Base-by-base conservation (phyloP, 2,329 filamentous ascomycete genomes). In the Aspergillus transmontanensis region DNA sequence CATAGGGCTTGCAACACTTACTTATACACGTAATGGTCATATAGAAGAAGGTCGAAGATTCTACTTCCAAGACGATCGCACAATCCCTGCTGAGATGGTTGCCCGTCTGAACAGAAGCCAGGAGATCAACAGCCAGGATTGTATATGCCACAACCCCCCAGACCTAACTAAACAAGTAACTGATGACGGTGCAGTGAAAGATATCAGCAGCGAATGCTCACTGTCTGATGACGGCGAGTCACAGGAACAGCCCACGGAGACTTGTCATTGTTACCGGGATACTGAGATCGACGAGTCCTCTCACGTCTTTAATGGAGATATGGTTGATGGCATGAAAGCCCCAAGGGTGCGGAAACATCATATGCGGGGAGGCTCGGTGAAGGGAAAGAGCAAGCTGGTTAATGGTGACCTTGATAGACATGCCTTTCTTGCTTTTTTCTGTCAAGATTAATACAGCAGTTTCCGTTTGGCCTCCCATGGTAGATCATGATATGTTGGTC, bases 71-170 rank as follows among this genome's bases (percentile, higher is more conserved):
- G 39, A 41, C 6, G 39, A 41, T n/a, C 39, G 39, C 16, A 4
- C 4, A 9, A n/a, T 41, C 39, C 39, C 39, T 9, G 39, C 16
- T 1, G 6, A 4, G 12, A n/a, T 41, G 16, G 39, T 41, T 9
- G 0, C 16, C 16, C 19, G 7, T 4, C 4, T 9, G 39, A n/a
- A 1, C 19, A 4, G 16, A n/a, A 7, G 7, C 0, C 39, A n/a
- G 6, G 16, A n/a, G 16, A 10, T 3, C 14, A 6, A n/a, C 9
- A 7, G 39, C 1, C 39, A 10, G 19, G 39, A 41, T 6, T 19
- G 39, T 41, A 41, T 4, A n/a, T 41, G 39, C 39, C 39, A n/a
- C 39, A n/a, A 10, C 6, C 7, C 39, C 39, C 6, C 3, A 41
- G 6, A 9, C 7, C 3, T 19, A 0, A 39, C 6, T 19, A 2